Base-by-base conservation (phyloP, 1,139 yeast genomes). In the Yamadazyma dendronema region DNA sequence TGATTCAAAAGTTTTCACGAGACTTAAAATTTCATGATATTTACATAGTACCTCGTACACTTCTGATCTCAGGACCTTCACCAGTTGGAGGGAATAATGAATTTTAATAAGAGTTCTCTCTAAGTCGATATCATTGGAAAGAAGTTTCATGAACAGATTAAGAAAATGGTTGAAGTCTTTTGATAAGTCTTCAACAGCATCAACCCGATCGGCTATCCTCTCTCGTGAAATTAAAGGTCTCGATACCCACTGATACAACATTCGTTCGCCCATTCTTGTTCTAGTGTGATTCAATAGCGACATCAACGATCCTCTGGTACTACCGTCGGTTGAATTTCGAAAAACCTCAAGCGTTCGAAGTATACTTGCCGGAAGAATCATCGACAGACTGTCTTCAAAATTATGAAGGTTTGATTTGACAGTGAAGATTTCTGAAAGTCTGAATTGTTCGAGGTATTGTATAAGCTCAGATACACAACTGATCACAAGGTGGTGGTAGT, bases 201-300 rank as follows among this genome's bases (percentile, higher is more conserved):
- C 74, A 2, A 74, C 62, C 26, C 98, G 69, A 15, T 70, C 67
- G 40, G 73, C 73, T 4, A 89, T 81, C n/a, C 61, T 60, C 0
- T 59, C 64, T 22, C 67, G 60, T 30, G 79, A 68, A 0, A 77
- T 60, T 25, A 90, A 65, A 1, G 98, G 98, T 43, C 74, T 67
- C 1, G 80, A 70, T 0, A 90, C 62, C 98, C 98, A 92, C 34
- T 73, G 67, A 24, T 70, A 69, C 14, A 92, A 57, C 41, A 77
- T 52, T 38, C 96, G 61, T 35, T 69, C 74, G 0, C 98, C 98
- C 60, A 82, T 84, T 23, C 73, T 69, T 0, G 97, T 87, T 30
- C 79, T 64, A 0, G 97, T 86, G 45, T 84, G 90, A 56, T 90
- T 86, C 44, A 92, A 54, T 2, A 87, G 64, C 88, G 92, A 84